Evolutionary conservation across 2,329 filamentous ascomycete genomes (phyloP).

Genomic region (Amesomyces nigricolor): DNA sequence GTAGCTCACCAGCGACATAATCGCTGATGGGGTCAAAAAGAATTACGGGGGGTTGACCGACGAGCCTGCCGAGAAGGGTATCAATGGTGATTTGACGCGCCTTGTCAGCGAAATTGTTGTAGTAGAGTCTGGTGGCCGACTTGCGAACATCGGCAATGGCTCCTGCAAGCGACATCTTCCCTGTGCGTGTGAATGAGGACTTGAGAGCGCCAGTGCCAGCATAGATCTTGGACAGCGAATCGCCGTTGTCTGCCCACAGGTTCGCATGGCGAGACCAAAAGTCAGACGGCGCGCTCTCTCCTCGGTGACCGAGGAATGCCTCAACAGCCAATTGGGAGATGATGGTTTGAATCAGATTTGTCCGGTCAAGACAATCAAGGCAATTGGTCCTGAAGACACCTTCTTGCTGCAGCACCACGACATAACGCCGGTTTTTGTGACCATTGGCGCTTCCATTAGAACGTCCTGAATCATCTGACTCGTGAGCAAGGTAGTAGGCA

Average conservation of each 20-base stretch:
- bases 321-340: constrained; percentile 92
- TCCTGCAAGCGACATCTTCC: constrained; percentile 92
- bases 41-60: constrained; percentile 77
- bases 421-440: constrained; percentile 39
- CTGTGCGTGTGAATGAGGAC: constrained; percentile 86
- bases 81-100: constrained; percentile 92
- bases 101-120: constrained; percentile 97
- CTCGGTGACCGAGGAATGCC: constrained; percentile 69
- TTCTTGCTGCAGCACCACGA: constrained; percentile 81
- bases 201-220: constrained; percentile 94
- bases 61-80: constrained; percentile 76
- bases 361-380: constrained; percentile 90
- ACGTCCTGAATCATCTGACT: constrained; percentile 51
- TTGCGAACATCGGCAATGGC: constrained; percentile 94
- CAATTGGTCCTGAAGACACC: constrained; percentile 97
- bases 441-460: constrained; percentile 31
- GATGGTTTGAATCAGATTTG: constrained; percentile 92
- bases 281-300: constrained; percentile 64
- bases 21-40: constrained; percentile 94
- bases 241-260: constrained; percentile 95
- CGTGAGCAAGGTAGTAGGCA: constrained; percentile 83
- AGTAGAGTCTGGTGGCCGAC: constrained; percentile 87
- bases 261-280: constrained; percentile 91
- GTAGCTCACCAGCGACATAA: constrained; percentile 72
- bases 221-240: constrained; percentile 90